A percentile compares a stretch with the other conserved stretches of the same genome.
Conservation (phyloP, 768 basidiomycete genomes). For the Mycena indigotica region DNA sequence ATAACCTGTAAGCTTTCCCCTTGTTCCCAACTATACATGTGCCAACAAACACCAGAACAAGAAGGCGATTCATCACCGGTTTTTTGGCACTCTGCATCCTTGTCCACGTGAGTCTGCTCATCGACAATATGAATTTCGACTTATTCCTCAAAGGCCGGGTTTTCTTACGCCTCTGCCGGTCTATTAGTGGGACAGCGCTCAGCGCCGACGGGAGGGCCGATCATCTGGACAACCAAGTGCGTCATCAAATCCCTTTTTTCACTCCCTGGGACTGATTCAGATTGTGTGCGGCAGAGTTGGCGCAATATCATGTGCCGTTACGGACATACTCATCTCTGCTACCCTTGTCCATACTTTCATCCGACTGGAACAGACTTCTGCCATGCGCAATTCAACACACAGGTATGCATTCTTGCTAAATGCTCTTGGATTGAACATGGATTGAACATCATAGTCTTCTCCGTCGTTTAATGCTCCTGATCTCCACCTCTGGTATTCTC, state of each 20-base stretch:
- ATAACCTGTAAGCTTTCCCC: slow-evolving; percentile 2
- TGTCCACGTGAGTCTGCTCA: slow-evolving; percentile 5
- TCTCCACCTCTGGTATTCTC: slow-evolving; percentile 6
- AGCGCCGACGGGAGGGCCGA: neutral
- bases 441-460: slow-evolving; percentile 16
- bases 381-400: neutral
- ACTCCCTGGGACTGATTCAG: neutral
- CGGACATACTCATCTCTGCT: slow-evolving; percentile 8
- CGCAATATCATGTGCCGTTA: slow-evolving; percentile 8
- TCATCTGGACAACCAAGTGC: slow-evolving; percentile 3
- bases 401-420: neutral
- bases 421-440: neutral
- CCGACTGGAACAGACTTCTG: slow-evolving; percentile 6
- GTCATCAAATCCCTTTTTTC: neutral
- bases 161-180: slow-evolving; percentile 5
- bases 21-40: neutral
- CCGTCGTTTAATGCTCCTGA: slow-evolving; percentile 9
- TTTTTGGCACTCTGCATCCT: slow-evolving; percentile 1
- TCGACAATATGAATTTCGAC: neutral
- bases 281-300: slow-evolving; percentile 5
- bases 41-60: slow-evolving; percentile 2
- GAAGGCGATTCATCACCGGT: neutral
- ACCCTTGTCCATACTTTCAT: slow-evolving; percentile 2
- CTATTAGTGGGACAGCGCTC: neutral
- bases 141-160: neutral